Base-by-base conservation (phyloP, 805 yeast species). In the Starmerella sirachaensis region DNA sequence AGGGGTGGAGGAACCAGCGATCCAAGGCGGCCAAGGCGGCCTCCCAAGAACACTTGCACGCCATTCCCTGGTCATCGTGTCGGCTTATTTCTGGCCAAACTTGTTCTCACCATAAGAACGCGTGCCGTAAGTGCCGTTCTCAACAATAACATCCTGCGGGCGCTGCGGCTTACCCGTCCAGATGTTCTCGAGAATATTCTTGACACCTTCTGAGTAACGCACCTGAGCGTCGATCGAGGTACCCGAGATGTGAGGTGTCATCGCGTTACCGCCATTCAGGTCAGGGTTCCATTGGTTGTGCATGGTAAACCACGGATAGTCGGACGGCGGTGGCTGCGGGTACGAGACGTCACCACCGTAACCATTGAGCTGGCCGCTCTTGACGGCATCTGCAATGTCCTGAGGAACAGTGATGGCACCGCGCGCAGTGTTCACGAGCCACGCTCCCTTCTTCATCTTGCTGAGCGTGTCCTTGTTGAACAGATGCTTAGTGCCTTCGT, bases 281-380 rank as follows among this genome's bases (percentile, higher is more conserved):
- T 88, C 88, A 25, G 72, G 80, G 42, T 66, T 70, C 52, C 69
- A 63, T 19, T 6, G 8, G 69, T 78, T 77, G 33, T 62, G 55
- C 74, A 78, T 70, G 9, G 64, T 38, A 66, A 84, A 68, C 91
- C 91, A 80, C 48, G 85, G 85, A 54, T 78, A 85, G 57, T 68
- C 68, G 38, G 64, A 62, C 46, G 85, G 84, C 19, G 88, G 81
- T 29, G 93, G 93, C 60, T 80, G 93, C n/a, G 77, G 78, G 64
- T 53, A 69, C 84, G 88, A 79, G 36, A 80, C 91, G 59, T 80
- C 91, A 50, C 88, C 91, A 52, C 86, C 91, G 55, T 79, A 80
- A 36, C 86, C 88, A 51, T 77, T 65, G 34, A 80, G 56, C 50
- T 76, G 76, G 34, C 91, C 91, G 26, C 72, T 61, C 38, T 65